phyloP scores from a whole-genome alignment of 2,329 filamentous ascomycete species.

The Fusarium pininemorale region DNA sequence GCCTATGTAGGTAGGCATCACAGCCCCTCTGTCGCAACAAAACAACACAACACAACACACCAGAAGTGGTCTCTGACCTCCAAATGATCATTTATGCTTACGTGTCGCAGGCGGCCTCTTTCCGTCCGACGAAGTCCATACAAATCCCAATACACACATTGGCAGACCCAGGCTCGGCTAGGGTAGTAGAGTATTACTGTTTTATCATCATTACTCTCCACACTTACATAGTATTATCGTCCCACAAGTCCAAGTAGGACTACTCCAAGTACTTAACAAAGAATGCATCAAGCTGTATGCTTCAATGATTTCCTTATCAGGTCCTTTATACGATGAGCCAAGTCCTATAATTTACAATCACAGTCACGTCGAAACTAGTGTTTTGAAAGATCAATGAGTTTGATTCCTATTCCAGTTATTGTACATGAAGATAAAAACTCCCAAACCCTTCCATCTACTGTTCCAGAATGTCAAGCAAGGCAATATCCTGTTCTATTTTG shows the following conservation, averaged over 20 bases:
- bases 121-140: not conserved
- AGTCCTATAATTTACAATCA: not conserved
- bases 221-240: not conserved
- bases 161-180: not conserved
- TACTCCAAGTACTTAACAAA: not conserved
- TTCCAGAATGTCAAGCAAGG: constrained; percentile 12
- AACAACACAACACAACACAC: constrained; percentile 6
- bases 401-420: constrained; percentile 23
- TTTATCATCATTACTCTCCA: not conserved
- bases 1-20: not conserved
- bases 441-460: constrained; percentile 7
- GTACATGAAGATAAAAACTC: constrained; percentile 31
- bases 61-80: constrained; percentile 17
- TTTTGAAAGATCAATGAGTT: constrained; percentile 24
- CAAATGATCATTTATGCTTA: not conserved
- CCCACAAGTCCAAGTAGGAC: not conserved
- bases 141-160: not conserved
- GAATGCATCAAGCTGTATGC: not conserved
- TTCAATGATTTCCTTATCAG: not conserved
- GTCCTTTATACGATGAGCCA: not conserved
- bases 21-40: constrained; percentile 22
- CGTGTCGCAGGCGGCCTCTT: constrained; percentile 26
- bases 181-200: not conserved
- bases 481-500: constrained; percentile 2
- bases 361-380: constrained; percentile 9